A percentile compares a stretch with the other conserved stretches of the same genome.
These are phyloP conservation scores for Aspergillus piperis DNA, from an alignment of 2,329 filamentous ascomycete genomes.

Conservation along the genomic window DNA sequence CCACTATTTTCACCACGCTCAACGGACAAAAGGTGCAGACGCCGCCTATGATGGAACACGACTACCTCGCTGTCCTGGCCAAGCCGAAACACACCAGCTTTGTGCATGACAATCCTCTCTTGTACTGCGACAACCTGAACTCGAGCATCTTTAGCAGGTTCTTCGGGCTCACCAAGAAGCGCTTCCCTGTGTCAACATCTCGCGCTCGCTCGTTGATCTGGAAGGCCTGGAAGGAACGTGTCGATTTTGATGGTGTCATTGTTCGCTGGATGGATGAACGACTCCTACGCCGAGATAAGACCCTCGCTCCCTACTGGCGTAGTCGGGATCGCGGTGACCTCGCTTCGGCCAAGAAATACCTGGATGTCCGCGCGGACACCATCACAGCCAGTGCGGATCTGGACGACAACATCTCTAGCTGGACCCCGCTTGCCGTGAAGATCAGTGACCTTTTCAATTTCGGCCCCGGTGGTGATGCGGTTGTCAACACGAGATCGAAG, in stretches of 20 bases:
- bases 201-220: constrained; percentile 53
- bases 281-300: constrained; percentile 49
- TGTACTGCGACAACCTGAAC: constrained; percentile 47
- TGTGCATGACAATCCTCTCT: constrained; percentile 55
- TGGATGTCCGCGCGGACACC: constrained; percentile 50
- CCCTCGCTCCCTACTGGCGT: constrained; percentile 50
- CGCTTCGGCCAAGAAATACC: constrained; percentile 45
- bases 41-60: constrained; percentile 56
- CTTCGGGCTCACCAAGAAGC: constrained; percentile 37
- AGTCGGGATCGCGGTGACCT: constrained; percentile 48
- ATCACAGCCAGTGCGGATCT: constrained; percentile 56
- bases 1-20: constrained; percentile 50
- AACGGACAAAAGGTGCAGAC: constrained; percentile 55
- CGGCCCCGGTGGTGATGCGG: constrained; percentile 55
- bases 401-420: constrained; percentile 54
- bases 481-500: constrained; percentile 53
- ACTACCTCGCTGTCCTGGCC: constrained; percentile 45
- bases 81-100: constrained; percentile 48
- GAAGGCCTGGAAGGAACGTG: constrained; percentile 52
- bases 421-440: constrained; percentile 55
- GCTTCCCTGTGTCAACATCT: constrained; percentile 49
- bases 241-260: constrained; percentile 51
- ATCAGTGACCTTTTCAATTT: constrained; percentile 56
- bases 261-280: constrained; percentile 55
- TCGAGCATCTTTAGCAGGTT: constrained; percentile 36